These are phyloP conservation scores for Hypoxylon sp. DNA, from an alignment of 2,329 filamentous ascomycete genomes.

Conservation along the genomic window DNA sequence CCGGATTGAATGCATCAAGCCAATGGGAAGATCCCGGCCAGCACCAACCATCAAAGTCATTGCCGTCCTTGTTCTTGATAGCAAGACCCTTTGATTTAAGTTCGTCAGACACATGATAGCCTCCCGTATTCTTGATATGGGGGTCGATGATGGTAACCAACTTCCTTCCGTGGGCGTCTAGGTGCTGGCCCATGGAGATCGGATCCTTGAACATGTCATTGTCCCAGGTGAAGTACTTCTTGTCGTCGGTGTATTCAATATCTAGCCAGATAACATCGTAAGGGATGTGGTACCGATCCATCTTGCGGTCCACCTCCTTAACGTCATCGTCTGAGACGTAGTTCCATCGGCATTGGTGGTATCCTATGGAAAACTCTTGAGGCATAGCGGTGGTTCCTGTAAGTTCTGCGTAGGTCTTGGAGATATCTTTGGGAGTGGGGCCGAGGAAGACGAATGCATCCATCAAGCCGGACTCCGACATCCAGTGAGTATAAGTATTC, in stretches of 20 bases:
- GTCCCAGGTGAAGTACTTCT: constrained; percentile 99
- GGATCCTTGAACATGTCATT: constrained; percentile 88
- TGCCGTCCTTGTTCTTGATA: constrained; percentile 89
- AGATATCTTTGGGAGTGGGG: constrained; percentile 84
- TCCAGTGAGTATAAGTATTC: constrained; percentile 93
- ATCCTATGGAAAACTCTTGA: constrained; percentile 90
- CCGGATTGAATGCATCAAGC: constrained; percentile 97
- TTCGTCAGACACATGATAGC: constrained; percentile 82
- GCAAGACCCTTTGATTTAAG: constrained; percentile 86
- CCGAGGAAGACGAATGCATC: constrained; percentile 97
- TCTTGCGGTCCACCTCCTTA: constrained; percentile 94
- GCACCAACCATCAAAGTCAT: constrained; percentile 95
- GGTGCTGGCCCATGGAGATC: constrained; percentile 85
- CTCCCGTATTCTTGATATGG: constrained; percentile 92
- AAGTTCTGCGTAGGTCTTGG: constrained; percentile 85
- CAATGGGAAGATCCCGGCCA: constrained; percentile 98
- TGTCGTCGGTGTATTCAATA: constrained; percentile 95
- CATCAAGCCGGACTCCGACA: constrained; percentile 89
- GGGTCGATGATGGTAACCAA: constrained; percentile 96
- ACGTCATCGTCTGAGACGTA: constrained; percentile 98
- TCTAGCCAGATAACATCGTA: constrained; percentile 99
- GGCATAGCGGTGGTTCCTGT: constrained; percentile 93
- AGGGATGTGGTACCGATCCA: constrained; percentile 94
- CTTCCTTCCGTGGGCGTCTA: constrained; percentile 87
- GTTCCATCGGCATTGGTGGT: constrained; percentile 99